Base-by-base conservation (phyloP, 495 filamentous ascomycete species). In the Hypomontagnella submonticulosa region DNA sequence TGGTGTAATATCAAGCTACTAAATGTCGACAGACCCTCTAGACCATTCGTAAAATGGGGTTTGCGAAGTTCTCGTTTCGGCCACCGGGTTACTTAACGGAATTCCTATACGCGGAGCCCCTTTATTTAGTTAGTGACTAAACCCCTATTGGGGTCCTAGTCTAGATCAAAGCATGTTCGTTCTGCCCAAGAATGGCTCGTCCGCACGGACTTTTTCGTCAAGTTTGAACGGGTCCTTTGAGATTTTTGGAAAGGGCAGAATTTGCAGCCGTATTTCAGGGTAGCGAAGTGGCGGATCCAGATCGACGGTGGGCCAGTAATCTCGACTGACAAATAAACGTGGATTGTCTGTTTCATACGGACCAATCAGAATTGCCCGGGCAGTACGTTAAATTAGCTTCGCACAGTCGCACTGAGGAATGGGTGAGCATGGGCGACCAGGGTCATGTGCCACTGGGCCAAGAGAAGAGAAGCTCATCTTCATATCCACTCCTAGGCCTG, bases 321-420 rank as follows among this genome's bases (percentile, higher is more conserved):
- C 60, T 69, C 65, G 16, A 68, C 65, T 56, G 50, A 57, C 65
- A 63, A 69, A 69, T 69, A 64, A 69, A 69, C 66, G 66, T 69
- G 66, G 66, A 40, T 57, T 50, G 4, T 59, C 37, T 49, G 44
- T 30, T 64, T 32, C 20, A 44, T 2, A 27, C 0, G 7, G 38
- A 4, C 66, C 66, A 69, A 69, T 69, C 18, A 69, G 38, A 64
- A 64, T 52, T 52, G 56, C 20, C 60, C 60, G 66, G 60, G 44
- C 50, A 38, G 60, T 61, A 16, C 34, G 37, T 60, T 69, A 69
- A 69, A 69, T 69, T 63, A 61, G 56, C n/a, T 55, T 61, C 53
- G 41, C 41, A 58, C 58, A 11, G 64, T 67, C 48, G 63, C 57
- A 57, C 34, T 40, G 30, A 47, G 18, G 40, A 46, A 4, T 10